Percentiles rank a stretch among this genome's conserved stretches.
These are phyloP conservation scores for Coniochaeta hoffmannii DNA, from an alignment of 2,329 filamentous ascomycete genomes.

Conservation along the genomic window DNA sequence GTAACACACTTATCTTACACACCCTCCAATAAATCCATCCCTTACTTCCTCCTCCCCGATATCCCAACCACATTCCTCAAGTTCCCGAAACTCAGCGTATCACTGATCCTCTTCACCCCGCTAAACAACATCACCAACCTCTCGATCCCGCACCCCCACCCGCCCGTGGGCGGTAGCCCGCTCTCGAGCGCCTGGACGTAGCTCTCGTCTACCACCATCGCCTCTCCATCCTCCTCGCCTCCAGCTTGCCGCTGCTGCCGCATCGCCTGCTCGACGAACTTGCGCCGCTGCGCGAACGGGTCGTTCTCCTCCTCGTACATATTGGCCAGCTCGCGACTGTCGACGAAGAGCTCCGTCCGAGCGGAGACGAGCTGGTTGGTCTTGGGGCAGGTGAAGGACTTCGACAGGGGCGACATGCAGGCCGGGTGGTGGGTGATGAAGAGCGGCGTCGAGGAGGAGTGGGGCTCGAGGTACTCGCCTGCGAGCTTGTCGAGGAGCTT, in stretches of 20 bases:
- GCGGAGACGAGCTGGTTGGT: slow-evolving; percentile 70
- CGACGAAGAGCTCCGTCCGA: slow-evolving; percentile 77
- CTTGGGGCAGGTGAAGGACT: slow-evolving; percentile 66
- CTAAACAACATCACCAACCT: slow-evolving; percentile 86
- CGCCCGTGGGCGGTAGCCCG: slow-evolving; percentile 89
- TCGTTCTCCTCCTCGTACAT: slow-evolving; percentile 99
- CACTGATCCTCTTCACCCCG: slow-evolving; percentile 69
- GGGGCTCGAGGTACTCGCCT: slow-evolving; percentile 68
- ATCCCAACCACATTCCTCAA: slow-evolving; percentile 60
- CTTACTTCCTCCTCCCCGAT: slow-evolving; percentile 17
- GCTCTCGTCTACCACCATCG: slow-evolving; percentile 59
- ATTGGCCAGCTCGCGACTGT: slow-evolving; percentile 78
- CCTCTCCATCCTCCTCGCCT: slow-evolving; percentile 32
- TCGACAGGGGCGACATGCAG: slow-evolving; percentile 84
- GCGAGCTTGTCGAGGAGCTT: slow-evolving; percentile 77
- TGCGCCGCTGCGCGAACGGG: slow-evolving; percentile 75
- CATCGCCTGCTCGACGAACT: slow-evolving; percentile 57
- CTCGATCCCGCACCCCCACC: slow-evolving; percentile 93
- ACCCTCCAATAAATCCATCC: neutral
- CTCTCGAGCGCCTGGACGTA: slow-evolving; percentile 82
- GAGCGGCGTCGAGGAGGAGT: slow-evolving; percentile 59
- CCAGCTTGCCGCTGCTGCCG: slow-evolving; percentile 17
- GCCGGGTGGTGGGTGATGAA: slow-evolving; percentile 89
- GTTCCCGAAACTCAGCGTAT: slow-evolving; percentile 84
- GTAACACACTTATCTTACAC: neutral